Conservation (phyloP, 306 rosid genomes). For the Begonia loranthoides region DNA sequence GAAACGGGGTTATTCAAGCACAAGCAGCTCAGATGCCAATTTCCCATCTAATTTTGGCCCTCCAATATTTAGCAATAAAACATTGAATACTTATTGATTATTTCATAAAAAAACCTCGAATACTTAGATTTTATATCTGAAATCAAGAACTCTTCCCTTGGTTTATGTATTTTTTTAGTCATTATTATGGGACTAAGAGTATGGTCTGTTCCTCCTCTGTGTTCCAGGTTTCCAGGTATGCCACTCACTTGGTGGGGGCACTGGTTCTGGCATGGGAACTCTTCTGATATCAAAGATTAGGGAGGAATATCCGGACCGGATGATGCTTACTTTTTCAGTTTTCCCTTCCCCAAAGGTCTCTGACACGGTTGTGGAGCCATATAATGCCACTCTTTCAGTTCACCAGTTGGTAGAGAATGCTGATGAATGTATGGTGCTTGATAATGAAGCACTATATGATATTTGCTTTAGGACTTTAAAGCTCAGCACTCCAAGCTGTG, state of each 20-base stretch:
- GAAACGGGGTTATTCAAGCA: too few relatives aligned
- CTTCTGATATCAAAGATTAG: constrained; percentile 52
- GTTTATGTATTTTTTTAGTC: too few relatives aligned
- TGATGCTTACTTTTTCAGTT: constrained; percentile 60
- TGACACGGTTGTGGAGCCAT: constrained; percentile 15
- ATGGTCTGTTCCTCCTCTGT: too few relatives aligned
- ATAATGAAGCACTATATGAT: constrained; percentile 13
- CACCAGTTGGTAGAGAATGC: constrained; percentile 18
- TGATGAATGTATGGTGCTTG: constrained; percentile 17
- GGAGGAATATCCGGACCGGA: constrained; percentile 54
- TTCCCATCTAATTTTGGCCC: too few relatives aligned
- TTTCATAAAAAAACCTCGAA: too few relatives aligned
- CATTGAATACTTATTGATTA: too few relatives aligned
- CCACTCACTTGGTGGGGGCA: constrained; percentile 57
- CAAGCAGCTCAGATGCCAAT: too few relatives aligned
- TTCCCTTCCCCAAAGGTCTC: constrained; percentile 17
- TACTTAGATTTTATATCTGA: too few relatives aligned
- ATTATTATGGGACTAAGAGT: too few relatives aligned
- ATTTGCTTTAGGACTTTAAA: constrained; percentile 15
- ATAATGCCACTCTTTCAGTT: constrained; percentile 16
- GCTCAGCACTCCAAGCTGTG: constrained; percentile 13
- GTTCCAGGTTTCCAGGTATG: constrained; percentile 49
- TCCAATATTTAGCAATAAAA: too few relatives aligned
- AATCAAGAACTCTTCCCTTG: too few relatives aligned
- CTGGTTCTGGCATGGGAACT: constrained; percentile 66